Evolutionary conservation across 441 rosid genomes (phyloP).

Genomic region (Raphanus hybrid): DNA sequence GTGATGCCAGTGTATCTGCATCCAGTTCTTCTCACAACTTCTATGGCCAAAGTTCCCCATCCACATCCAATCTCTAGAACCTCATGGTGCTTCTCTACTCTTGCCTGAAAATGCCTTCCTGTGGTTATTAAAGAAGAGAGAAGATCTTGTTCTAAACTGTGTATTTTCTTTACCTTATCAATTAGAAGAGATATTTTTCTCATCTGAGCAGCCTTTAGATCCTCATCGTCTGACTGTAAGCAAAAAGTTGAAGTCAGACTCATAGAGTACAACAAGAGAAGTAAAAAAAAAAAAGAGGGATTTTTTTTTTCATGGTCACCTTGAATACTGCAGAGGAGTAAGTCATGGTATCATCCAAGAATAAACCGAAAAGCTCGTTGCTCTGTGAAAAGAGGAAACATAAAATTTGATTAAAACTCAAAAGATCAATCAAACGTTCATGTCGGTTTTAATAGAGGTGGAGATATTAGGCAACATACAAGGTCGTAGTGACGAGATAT

Average conservation of each 20-base stretch:
- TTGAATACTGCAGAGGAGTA: conserved; percentile 88
- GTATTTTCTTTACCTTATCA: conserved; percentile 56
- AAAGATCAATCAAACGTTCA: background rate
- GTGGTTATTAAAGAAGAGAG: conserved; percentile 4
- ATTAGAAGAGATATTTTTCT: conserved; percentile 69
- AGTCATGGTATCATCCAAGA: conserved; percentile 92
- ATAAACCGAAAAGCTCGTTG: conserved; percentile 75
- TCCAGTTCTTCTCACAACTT: conserved; percentile 77
- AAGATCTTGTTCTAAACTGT: background rate
- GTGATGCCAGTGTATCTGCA: conserved; percentile 86
- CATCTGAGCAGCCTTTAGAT: conserved; percentile 70
- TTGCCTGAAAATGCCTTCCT: conserved; percentile 50
- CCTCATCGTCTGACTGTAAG: conserved; percentile 61
- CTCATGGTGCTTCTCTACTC: conserved; percentile 63
- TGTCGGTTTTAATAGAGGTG: background rate
- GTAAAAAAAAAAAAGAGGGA: background rate
- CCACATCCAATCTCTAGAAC: conserved; percentile 90
- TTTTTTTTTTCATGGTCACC: conserved; percentile 41
- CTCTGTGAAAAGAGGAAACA: conserved; percentile 49
- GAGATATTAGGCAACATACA: conserved; percentile 47
- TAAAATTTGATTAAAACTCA: background rate
- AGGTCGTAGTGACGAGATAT: conserved; percentile 92
- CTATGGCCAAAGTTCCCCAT: conserved; percentile 90
- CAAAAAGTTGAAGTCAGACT: conserved; percentile 12
- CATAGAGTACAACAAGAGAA: background rate